phyloP scores from a whole-genome alignment of 257 asterid species.

The Oldenlandia corymbosa region DNA sequence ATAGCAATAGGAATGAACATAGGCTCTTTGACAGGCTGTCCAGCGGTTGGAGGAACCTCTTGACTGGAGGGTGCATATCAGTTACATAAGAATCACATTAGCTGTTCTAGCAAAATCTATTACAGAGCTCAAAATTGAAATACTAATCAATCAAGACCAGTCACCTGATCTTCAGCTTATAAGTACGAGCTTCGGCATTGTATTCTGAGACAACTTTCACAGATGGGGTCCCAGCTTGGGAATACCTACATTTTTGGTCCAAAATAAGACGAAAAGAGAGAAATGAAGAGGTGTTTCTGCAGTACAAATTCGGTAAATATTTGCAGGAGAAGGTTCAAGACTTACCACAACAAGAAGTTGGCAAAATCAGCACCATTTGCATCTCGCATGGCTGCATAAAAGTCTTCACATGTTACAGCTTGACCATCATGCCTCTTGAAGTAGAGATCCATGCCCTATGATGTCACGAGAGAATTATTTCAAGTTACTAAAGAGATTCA shows the following conservation, averaged over 20 bases:
- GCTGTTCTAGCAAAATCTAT: background rate
- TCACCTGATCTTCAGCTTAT: slow-evolving; percentile 78
- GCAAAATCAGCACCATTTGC: slow-evolving; percentile 81
- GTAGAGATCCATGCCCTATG: slow-evolving; percentile 78
- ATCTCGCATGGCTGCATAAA: slow-evolving; percentile 96
- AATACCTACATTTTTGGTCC: slow-evolving; percentile 61
- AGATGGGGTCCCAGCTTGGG: slow-evolving; percentile 96
- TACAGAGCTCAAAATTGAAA: background rate
- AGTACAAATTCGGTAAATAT: background rate
- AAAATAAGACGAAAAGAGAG: background rate
- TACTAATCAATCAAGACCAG: background rate
- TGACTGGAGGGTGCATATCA: slow-evolving; percentile 50
- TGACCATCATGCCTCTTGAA: slow-evolving; percentile 82
- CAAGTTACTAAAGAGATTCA: background rate
- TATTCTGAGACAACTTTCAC: slow-evolving; percentile 59
- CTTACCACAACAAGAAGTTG: slow-evolving; percentile 82
- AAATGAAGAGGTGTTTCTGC: background rate
- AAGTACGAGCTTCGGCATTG: slow-evolving; percentile 55
- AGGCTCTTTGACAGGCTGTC: slow-evolving; percentile 80
- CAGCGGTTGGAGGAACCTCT: slow-evolving; percentile 89
- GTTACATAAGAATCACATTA: slow-evolving; percentile 11
- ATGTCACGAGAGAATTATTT: slow-evolving; percentile 7
- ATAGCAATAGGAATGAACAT: slow-evolving; percentile 72
- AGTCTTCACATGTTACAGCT: slow-evolving; percentile 84
- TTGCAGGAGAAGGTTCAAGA: slow-evolving; percentile 7